Conservation (phyloP, 495 filamentous ascomycete species). For the Penicillium lagena region DNA sequence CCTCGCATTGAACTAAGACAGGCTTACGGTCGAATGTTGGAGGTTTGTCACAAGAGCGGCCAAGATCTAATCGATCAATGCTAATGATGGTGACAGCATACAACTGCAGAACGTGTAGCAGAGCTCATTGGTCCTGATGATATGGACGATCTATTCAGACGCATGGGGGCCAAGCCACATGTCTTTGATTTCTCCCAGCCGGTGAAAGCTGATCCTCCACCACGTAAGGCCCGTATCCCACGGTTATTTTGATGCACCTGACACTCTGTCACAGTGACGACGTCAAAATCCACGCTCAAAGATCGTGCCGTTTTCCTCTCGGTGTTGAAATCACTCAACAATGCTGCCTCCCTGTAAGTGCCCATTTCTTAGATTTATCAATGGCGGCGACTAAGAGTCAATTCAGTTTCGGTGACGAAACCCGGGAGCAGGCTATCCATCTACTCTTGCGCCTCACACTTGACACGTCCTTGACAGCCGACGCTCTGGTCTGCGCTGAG, state of each 20-base stretch:
- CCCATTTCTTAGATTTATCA: background rate
- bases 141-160: slow-evolving; percentile 27
- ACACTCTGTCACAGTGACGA: background rate
- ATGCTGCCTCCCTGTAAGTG: slow-evolving; percentile 23
- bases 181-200: slow-evolving; percentile 21
- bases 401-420: slow-evolving; percentile 26
- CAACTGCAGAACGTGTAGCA: slow-evolving; percentile 12
- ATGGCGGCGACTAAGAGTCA: slow-evolving; percentile 4
- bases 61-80: background rate
- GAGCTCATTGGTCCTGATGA: slow-evolving; percentile 23
- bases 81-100: slow-evolving; percentile 12
- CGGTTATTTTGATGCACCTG: background rate
- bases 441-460: slow-evolving; percentile 56
- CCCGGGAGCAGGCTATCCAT: slow-evolving; percentile 22
- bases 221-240: slow-evolving; percentile 9
- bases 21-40: slow-evolving; percentile 55
- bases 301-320: slow-evolving; percentile 10
- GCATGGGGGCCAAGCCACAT: slow-evolving; percentile 23
- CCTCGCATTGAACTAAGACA: slow-evolving; percentile 52
- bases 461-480: slow-evolving; percentile 43
- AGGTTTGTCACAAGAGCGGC: slow-evolving; percentile 19
- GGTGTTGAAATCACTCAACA: slow-evolving; percentile 24
- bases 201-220: slow-evolving; percentile 16
- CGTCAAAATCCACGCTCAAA: background rate
- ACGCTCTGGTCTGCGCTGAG: slow-evolving; percentile 28